Conservation (phyloP, 2,329 filamentous ascomycete species). For the Talaromyces sp. region DNA sequence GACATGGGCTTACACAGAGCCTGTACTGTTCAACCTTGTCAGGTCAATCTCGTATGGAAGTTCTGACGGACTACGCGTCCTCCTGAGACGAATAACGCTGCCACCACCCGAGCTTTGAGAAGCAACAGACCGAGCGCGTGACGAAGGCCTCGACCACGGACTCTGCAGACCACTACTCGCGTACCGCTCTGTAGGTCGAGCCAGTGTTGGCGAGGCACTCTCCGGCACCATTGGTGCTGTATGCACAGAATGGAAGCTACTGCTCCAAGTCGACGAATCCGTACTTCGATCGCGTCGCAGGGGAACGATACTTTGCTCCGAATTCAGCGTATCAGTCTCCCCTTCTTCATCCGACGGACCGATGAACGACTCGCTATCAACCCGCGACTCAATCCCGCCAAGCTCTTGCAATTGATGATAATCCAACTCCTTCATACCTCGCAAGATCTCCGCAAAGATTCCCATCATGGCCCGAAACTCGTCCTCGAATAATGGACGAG, state of each 20-base stretch:
- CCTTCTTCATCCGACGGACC: slow-evolving; percentile 40
- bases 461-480: slow-evolving; percentile 78
- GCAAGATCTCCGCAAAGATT: slow-evolving; percentile 74
- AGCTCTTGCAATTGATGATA: slow-evolving; percentile 48
- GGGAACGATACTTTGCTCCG: slow-evolving; percentile 24
- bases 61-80: slow-evolving; percentile 29
- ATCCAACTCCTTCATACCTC: slow-evolving; percentile 66
- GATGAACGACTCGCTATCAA: slow-evolving; percentile 33
- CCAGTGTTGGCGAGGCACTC: slow-evolving; percentile 20
- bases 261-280: slow-evolving; percentile 27
- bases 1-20: not conserved
- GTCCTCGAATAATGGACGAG: slow-evolving; percentile 60
- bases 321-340: slow-evolving; percentile 35
- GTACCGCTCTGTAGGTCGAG: slow-evolving; percentile 11
- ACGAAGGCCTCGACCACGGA: slow-evolving; percentile 36
- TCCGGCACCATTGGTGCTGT: slow-evolving; percentile 26
- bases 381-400: slow-evolving; percentile 24
- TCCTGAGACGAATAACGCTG: slow-evolving; percentile 40
- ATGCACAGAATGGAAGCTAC: slow-evolving; percentile 26
- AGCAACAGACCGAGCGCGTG: slow-evolving; percentile 30
- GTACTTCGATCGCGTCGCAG: slow-evolving; percentile 26
- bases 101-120: slow-evolving; percentile 33
- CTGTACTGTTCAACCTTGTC: slow-evolving; percentile 11
- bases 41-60: slow-evolving; percentile 35
- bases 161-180: slow-evolving; percentile 24